phyloP scores from a whole-genome alignment of 164 flowering plant genomes.

The Nymphaea colorata region DNA sequence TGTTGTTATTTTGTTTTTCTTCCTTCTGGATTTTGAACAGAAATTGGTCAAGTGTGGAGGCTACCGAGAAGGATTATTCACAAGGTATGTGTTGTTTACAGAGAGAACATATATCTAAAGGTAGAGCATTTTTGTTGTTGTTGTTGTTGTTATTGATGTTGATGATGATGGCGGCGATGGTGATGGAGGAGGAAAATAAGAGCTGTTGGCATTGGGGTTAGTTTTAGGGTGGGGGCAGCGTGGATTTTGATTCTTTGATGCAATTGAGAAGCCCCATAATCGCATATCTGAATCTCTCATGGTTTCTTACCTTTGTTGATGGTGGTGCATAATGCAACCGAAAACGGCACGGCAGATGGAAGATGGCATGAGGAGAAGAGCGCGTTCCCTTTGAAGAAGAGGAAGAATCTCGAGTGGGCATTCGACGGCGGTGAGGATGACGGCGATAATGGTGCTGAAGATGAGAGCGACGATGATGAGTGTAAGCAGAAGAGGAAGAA shows the following conservation, averaged over 20 bases:
- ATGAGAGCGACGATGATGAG: not conserved
- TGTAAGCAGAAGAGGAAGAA: constrained; percentile 12
- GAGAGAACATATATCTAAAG: not conserved
- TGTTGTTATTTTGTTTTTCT: not conserved
- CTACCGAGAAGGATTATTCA: not conserved
- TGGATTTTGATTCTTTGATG: no score
- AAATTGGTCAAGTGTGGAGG: not conserved
- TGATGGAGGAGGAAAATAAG: not conserved
- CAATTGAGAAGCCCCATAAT: no score
- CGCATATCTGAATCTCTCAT: no score
- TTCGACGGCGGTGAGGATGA: not conserved
- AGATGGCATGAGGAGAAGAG: not conserved
- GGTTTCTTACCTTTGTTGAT: not conserved
- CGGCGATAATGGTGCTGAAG: not conserved
- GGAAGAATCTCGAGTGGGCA: not conserved
- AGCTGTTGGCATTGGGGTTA: not conserved
- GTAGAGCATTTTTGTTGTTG: not conserved
- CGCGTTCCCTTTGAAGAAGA: not conserved
- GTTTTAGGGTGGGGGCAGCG: not conserved
- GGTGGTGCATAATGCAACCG: not conserved
- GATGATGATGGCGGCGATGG: no score
- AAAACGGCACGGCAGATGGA: no score
- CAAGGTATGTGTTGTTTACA: not conserved
- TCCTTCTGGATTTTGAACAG: not conserved
- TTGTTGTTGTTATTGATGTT: no score